A percentile compares a stretch with the other conserved stretches of the same genome.
Conservation (phyloP, 257 asterid genomes). For the Fraxinus pennsylvanica region DNA sequence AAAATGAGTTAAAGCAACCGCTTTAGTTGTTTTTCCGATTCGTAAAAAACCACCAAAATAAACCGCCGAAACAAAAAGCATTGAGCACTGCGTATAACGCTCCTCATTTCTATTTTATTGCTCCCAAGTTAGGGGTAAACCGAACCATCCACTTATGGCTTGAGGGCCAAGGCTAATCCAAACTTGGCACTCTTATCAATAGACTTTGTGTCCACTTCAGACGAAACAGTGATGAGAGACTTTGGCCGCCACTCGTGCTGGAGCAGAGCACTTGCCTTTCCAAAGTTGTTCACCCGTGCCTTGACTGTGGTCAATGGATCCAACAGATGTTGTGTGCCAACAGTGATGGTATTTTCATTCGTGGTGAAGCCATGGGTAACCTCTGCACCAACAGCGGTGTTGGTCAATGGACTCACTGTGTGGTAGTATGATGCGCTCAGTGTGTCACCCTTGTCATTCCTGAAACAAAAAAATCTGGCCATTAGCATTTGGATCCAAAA, state of each 20-base stretch:
- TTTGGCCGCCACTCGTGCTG: slow-evolving; percentile 59
- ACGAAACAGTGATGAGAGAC: slow-evolving; percentile 46
- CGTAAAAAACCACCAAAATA: slow-evolving; percentile 29
- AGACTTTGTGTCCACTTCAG: slow-evolving; percentile 52
- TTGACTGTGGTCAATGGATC: slow-evolving; percentile 53
- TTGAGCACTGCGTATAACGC: slow-evolving; percentile 7
- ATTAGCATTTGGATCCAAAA: background rate
- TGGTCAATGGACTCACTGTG: slow-evolving; percentile 45
- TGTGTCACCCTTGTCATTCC: slow-evolving; percentile 53
- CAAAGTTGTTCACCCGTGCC: slow-evolving; percentile 49
- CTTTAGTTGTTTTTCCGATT: slow-evolving; percentile 42
- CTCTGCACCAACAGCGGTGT: slow-evolving; percentile 53
- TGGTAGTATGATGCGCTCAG: slow-evolving; percentile 55
- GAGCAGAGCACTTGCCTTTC: slow-evolving; percentile 49
- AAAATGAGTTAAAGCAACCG: slow-evolving; percentile 29
- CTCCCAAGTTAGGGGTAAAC: slow-evolving; percentile 19
- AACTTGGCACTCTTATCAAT: slow-evolving; percentile 52
- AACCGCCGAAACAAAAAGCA: slow-evolving; percentile 38
- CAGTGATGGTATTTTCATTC: slow-evolving; percentile 44
- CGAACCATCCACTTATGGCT: slow-evolving; percentile 32
- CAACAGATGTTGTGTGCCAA: slow-evolving; percentile 50
- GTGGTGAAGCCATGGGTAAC: slow-evolving; percentile 47
- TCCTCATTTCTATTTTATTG: slow-evolving; percentile 21
- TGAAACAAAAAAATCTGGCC: slow-evolving; percentile 7
- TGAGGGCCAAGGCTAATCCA: slow-evolving; percentile 54